Percentiles rank a stretch among this genome's conserved stretches.
These are phyloP conservation scores for Leucocoprinus birnbaumii DNA, from an alignment of 768 basidiomycete genomes.

Conservation along the genomic window DNA sequence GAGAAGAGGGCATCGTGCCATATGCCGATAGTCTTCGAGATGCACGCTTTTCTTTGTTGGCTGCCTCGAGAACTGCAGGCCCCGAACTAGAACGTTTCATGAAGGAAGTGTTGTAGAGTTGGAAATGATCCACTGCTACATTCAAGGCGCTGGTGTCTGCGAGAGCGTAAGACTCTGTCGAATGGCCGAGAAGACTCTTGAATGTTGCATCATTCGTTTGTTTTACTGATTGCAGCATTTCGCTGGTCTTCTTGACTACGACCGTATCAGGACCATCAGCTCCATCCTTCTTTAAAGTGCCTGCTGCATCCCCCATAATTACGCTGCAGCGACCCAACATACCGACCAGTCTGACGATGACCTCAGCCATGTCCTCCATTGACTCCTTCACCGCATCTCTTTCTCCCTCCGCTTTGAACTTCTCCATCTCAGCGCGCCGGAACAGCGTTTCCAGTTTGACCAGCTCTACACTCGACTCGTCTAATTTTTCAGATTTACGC, in stretches of 20 bases:
- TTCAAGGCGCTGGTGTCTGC: slow-evolving; percentile 28
- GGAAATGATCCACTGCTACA: slow-evolving; percentile 45
- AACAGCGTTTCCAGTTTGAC: slow-evolving; percentile 67
- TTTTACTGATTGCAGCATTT: slow-evolving; percentile 50
- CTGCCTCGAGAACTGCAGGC: slow-evolving; percentile 39
- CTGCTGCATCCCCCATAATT: slow-evolving; percentile 59
- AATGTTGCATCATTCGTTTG: slow-evolving; percentile 72
- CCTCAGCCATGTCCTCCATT: slow-evolving; percentile 60
- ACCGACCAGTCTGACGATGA: slow-evolving; percentile 70
- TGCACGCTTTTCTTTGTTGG: slow-evolving; percentile 16
- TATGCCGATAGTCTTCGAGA: slow-evolving; percentile 39
- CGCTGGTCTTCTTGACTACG: slow-evolving; percentile 46
- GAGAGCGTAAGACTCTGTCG: slow-evolving; percentile 56
- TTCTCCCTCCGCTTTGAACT: slow-evolving; percentile 61
- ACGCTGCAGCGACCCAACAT: slow-evolving; percentile 80
- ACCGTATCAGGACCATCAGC: slow-evolving; percentile 28
- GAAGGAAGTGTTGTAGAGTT: slow-evolving; percentile 47
- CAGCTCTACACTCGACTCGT: slow-evolving; percentile 65
- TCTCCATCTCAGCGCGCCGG: slow-evolving; percentile 71
- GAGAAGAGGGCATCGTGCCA: slow-evolving; percentile 45
- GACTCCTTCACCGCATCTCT: slow-evolving; percentile 61
- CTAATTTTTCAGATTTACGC: slow-evolving; percentile 73
- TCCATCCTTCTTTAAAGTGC: slow-evolving; percentile 27
- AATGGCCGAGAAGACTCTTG: slow-evolving; percentile 62
- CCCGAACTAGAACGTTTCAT: slow-evolving; percentile 49